Base-by-base conservation (phyloP, 345 rosid genomes). In the Cardamine occulta region DNA sequence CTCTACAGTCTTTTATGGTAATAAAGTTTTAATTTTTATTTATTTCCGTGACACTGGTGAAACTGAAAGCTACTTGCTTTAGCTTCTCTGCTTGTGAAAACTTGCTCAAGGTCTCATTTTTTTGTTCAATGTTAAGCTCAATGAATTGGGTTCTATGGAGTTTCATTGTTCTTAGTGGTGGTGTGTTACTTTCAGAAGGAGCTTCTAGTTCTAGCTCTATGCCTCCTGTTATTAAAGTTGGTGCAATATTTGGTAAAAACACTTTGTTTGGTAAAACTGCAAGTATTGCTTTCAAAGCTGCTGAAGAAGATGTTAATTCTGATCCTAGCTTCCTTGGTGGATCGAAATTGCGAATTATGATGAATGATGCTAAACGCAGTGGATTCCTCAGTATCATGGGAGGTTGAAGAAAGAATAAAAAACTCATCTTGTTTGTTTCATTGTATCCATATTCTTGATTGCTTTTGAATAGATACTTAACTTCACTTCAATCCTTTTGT, bases 351-450 rank as follows among this genome's bases (percentile, higher is more conserved):
- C 60, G 47, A 17, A 86, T 88, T 72, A 37, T 75, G 62, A 66
- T 87, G 45, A 85, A 76, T 66, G 89, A 91, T 79, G 81, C 91
- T 66, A 83, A 87, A 79, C 88, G 63, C 80, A 91, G 87, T 73
- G 89, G 89, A 24, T 91, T 91, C 80, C 80, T 87, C 34, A 78
- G 96, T 82, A 81, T 95, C 54, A 79, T 95, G 59, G 91, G 93
- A 49, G 90, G 97, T 91, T 62, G 24, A 52, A 49, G 2, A 28
- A 39, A 53, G 19, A 35, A 28, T 3, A 11, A 56, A 18, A n/a
- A 45, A 9, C 3, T 7, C 6, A 72, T 63, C 67, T 26, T 26
- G 23, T 21, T 17, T 62, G 48, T 28, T 44, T 56, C 48, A n/a
- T 54, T 55, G 29, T 31, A 11, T 65, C 2, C 53, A 51, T 55